Percentiles rank a stretch among this genome's conserved stretches.
These are phyloP conservation scores for Pseudopyrenochaeta lycopersici DNA, from an alignment of 2,329 filamentous ascomycete genomes.

Conservation along the genomic window DNA sequence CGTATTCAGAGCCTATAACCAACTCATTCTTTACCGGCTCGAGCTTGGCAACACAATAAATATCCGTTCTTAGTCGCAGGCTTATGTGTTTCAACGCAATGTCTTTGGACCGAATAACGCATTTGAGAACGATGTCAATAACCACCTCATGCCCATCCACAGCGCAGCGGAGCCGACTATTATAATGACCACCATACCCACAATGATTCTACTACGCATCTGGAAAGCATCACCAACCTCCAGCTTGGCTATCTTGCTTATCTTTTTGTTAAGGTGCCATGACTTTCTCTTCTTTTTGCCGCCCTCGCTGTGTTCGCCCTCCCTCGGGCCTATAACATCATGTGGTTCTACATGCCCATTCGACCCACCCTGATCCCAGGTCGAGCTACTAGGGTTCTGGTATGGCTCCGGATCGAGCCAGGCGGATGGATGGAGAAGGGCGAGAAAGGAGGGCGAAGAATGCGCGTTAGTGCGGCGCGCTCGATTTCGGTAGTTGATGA, in stretches of 20 bases:
- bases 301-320: conserved; percentile 5
- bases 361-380: conserved; percentile 25
- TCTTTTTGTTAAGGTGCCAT: conserved; percentile 54
- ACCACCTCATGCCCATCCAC: conserved; percentile 34
- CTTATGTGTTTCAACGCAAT: not conserved
- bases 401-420: conserved; percentile 56
- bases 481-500: conserved; percentile 68
- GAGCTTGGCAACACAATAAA: no score
- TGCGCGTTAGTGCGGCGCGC: conserved; percentile 55
- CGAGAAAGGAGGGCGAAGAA: conserved; percentile 29
- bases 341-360: conserved; percentile 32
- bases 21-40: no score
- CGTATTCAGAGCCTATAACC: no score
- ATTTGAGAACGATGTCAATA: conserved; percentile 5
- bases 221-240: conserved; percentile 72
- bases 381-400: conserved; percentile 47
- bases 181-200: conserved; percentile 54
- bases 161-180: conserved; percentile 20
- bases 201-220: conserved; percentile 64
- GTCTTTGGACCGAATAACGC: not conserved
- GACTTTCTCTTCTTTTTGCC: conserved; percentile 29
- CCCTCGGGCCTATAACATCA: conserved; percentile 22
- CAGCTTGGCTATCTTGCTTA: conserved; percentile 66
- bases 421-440: conserved; percentile 32
- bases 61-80: no score